These are phyloP conservation scores for Tuber borchii DNA, from an alignment of 495 filamentous ascomycete genomes.

Conservation along the genomic window DNA sequence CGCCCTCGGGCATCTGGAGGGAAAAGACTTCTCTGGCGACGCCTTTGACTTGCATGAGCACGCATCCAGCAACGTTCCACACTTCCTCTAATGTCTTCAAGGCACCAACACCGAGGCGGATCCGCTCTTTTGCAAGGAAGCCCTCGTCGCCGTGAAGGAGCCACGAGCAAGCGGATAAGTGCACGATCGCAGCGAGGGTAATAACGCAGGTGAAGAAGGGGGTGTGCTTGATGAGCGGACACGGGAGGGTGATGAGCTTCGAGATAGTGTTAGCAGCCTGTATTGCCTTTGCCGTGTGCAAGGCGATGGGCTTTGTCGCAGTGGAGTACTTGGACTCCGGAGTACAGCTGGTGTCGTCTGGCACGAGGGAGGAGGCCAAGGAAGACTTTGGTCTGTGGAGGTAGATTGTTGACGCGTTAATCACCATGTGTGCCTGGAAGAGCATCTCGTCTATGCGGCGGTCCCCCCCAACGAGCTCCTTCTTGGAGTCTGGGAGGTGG, in stretches of 20 bases:
- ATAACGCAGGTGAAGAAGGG: constrained; percentile 85
- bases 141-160: constrained; percentile 59
- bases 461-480: constrained; percentile 60
- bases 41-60: constrained; percentile 65
- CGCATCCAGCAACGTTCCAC: constrained; percentile 69
- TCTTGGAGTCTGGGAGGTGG: constrained; percentile 70
- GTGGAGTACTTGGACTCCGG: constrained; percentile 50
- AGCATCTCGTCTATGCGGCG: constrained; percentile 78
- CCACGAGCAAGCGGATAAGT: constrained; percentile 58
- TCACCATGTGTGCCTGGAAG: constrained; percentile 84
- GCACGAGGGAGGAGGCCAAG: constrained; percentile 51
- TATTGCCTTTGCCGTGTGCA: constrained; percentile 74
- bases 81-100: constrained; percentile 65
- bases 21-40: constrained; percentile 62
- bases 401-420: constrained; percentile 64
- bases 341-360: constrained; percentile 55
- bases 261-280: constrained; percentile 70
- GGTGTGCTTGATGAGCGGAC: constrained; percentile 66
- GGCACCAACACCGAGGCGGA: constrained; percentile 74
- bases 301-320: constrained; percentile 53
- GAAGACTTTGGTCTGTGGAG: constrained; percentile 66
- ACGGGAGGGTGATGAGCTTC: constrained; percentile 68
- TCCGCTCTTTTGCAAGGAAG: constrained; percentile 63
- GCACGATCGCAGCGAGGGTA: constrained; percentile 60
- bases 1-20: constrained; percentile 43